Evolutionary conservation across 495 filamentous ascomycete genomes (phyloP), one percentile per base, ranked within the genome.

Genomic region (Penicillium crystallinum): DNA sequence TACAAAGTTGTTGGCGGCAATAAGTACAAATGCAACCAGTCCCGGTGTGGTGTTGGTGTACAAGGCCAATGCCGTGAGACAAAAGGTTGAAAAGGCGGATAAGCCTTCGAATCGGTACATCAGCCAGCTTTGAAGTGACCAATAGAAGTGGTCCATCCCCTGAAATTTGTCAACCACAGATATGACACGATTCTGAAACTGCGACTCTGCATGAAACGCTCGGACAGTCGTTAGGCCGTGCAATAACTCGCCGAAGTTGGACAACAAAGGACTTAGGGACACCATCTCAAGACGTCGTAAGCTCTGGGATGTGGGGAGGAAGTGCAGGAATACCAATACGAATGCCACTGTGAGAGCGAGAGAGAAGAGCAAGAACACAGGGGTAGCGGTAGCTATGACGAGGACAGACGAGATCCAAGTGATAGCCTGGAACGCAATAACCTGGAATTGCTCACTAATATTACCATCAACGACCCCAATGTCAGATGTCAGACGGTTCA

Each of bases 111-210:
- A 92, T 27, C 89, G 85, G 58, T 83, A 89, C 61, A 81, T 82
- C 7, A 95, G 74, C 89, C 89, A 95, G 22, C 81, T 78, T 58
- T 92, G 88, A 6, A 92, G 73, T 41, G 80, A 86, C 89, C 89
- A 95, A 70, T 91, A 95, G 69, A 95, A 90, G 66, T 95, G 89
- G 61, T 95, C 89, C 86, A 91, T 91, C 56, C 88, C 90, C 65
- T 92, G 89, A 66, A 95, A 95, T 3, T 79, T 79, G 65, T 95
- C 89, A 0, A 86, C 86, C 17, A 87, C 87, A 4, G 74, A 74
- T 36, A 95, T 86, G 50, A 90, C 85, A 19, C 83, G 77, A 47
- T 78, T 75, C 58, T 93, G 88, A 57, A 93, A 95, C 40, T 84
- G 82, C 12, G 75, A 67, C 57, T 91, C 82, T 5, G 84, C 87